Conservation (phyloP, 805 yeast species). For the Ascoidea tarda region DNA sequence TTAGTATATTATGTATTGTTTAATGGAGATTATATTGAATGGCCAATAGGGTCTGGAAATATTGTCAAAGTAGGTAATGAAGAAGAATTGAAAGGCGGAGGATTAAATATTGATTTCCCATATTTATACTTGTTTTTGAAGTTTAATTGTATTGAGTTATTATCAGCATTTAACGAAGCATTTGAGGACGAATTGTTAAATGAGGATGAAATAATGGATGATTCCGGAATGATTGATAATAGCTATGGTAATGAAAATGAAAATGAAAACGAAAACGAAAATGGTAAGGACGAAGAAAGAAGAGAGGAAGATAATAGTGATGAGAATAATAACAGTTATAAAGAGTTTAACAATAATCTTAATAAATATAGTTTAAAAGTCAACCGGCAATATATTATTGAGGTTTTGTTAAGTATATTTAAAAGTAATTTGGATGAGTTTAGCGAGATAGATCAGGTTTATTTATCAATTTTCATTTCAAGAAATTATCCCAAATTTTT, state of each 20-base stretch:
- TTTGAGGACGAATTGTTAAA: slow-evolving; percentile 71
- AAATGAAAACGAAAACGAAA: slow-evolving; percentile 12
- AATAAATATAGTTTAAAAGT: slow-evolving; percentile 21
- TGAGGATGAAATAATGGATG: slow-evolving; percentile 27
- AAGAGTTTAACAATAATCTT: slow-evolving; percentile 9
- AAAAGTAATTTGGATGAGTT: slow-evolving; percentile 22
- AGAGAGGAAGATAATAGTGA: background rate
- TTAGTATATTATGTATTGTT: slow-evolving; percentile 43
- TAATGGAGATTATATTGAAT: slow-evolving; percentile 33
- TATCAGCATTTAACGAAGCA: slow-evolving; percentile 63
- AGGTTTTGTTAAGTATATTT: slow-evolving; percentile 50
- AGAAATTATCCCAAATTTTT: slow-evolving; percentile 73
- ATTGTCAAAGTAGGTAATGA: slow-evolving; percentile 20
- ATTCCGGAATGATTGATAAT: no score
- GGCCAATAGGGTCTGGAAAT: slow-evolving; percentile 27
- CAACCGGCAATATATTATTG: slow-evolving; percentile 67
- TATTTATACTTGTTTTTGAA: slow-evolving; percentile 45
- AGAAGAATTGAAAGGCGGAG: slow-evolving; percentile 13
- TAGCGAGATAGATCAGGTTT: slow-evolving; percentile 16
- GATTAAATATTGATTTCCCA: slow-evolving; percentile 38
- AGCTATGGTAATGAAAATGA: slow-evolving; percentile 1
- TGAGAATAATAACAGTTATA: slow-evolving; percentile 1
- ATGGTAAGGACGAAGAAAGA: slow-evolving; percentile 10
- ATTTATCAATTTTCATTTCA: slow-evolving; percentile 58
- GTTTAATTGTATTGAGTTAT: slow-evolving; percentile 41